Evolutionary conservation across 2,329 filamentous ascomycete species (phyloP).

Genomic region (Penicillium sp.): DNA sequence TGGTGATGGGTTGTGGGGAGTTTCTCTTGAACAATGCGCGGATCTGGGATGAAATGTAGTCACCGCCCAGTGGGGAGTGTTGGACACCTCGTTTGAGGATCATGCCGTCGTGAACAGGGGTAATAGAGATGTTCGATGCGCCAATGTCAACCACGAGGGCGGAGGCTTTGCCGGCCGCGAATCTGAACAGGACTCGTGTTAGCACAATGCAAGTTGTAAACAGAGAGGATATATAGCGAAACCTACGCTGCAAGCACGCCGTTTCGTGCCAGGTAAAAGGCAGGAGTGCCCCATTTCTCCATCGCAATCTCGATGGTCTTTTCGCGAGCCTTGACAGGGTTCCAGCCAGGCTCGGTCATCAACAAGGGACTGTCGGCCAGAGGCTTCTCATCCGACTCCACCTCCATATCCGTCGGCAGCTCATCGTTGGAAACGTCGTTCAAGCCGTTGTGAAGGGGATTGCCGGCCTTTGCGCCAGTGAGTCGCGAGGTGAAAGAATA

Average conservation of each 20-base stretch:
- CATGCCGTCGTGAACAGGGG: slow-evolving; percentile 89
- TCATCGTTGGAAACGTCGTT: slow-evolving; percentile 61
- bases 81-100: slow-evolving; percentile 86
- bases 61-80: slow-evolving; percentile 76
- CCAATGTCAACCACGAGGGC: slow-evolving; percentile 90
- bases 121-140: slow-evolving; percentile 80
- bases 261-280: slow-evolving; percentile 86
- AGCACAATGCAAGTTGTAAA: slow-evolving; percentile 3
- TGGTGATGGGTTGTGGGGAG: slow-evolving; percentile 62
- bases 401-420: slow-evolving; percentile 58
- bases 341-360: slow-evolving; percentile 94
- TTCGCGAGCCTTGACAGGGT: slow-evolving; percentile 77
- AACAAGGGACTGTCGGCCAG: slow-evolving; percentile 85
- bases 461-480: slow-evolving; percentile 67
- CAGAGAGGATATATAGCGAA: not conserved
- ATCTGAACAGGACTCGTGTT: slow-evolving; percentile 38
- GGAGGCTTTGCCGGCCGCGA: slow-evolving; percentile 87
- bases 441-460: slow-evolving; percentile 69
- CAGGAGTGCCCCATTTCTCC: slow-evolving; percentile 92
- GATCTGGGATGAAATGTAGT: slow-evolving; percentile 86
- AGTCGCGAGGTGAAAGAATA: slow-evolving; percentile 83
- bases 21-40: slow-evolving; percentile 69
- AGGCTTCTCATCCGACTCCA: slow-evolving; percentile 64
- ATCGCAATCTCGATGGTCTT: slow-evolving; percentile 94
- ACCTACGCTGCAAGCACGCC: slow-evolving; percentile 75